Evolutionary conservation across 192 early-diverging fungal species (phyloP).

Genomic region (Coemansia sp.): DNA sequence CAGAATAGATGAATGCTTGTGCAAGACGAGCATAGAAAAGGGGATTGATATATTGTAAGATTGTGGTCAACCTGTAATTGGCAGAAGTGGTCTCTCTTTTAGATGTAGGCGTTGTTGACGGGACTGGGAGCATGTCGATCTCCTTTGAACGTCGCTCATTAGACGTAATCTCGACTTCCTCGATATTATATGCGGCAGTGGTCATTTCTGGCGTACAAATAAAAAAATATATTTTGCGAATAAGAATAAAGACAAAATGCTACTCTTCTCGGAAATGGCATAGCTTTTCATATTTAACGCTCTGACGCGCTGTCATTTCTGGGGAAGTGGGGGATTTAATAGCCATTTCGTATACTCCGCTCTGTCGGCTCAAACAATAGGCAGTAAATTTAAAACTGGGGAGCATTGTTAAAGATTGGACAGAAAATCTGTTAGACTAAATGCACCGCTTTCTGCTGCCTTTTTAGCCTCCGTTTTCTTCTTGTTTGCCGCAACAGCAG

Average conservation of each 20-base stretch:
- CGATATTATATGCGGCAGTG: neutral
- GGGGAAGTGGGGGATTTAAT: too few relatives aligned
- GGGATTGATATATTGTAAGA: conserved; percentile 46
- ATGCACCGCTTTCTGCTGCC: conserved; percentile 9
- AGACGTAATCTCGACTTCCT: neutral
- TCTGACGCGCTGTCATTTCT: too few relatives aligned
- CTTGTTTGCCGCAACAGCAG: conserved; percentile 41
- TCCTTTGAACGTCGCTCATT: conserved; percentile 16
- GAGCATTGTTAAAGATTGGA: conserved; percentile 11
- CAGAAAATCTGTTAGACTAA: conserved; percentile 38
- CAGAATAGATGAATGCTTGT: conserved; percentile 32
- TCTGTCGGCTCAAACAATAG: too few relatives aligned
- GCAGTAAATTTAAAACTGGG: too few relatives aligned
- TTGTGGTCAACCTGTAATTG: conserved; percentile 17
- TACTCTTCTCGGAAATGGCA: too few relatives aligned
- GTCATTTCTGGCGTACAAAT: neutral
- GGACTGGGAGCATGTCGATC: conserved; percentile 18
- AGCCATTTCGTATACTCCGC: too few relatives aligned
- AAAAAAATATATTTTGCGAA: too few relatives aligned
- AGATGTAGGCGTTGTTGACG: conserved; percentile 24
- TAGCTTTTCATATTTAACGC: too few relatives aligned
- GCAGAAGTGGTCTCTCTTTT: conserved; percentile 6
- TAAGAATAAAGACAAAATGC: too few relatives aligned
- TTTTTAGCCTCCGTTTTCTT: conserved; percentile 35
- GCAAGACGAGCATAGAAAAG: conserved; percentile 44